Base-by-base conservation (phyloP, 257 asterid species). In the Solanum etuberosum region DNA sequence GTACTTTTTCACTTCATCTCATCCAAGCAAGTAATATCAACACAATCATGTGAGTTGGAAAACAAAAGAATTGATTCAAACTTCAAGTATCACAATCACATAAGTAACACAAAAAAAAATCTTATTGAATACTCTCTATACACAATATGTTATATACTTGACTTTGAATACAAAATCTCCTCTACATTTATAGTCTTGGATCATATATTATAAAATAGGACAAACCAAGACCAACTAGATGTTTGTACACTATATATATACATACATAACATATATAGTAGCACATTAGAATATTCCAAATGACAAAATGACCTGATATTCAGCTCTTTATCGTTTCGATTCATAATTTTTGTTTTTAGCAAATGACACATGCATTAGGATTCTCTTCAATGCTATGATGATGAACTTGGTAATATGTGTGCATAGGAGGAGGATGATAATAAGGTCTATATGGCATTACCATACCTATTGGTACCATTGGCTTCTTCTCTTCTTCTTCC, bases 321-420 rank as follows among this genome's bases (percentile, higher is more conserved):
- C 11, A 20, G 12, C 12, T 2, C 13, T 8, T 8, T 59, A 59
- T 21, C 27, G 3, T 1, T 59, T 21, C 6, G 7, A 61, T 4
- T 61, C 27, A 0, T 57, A 57, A 20, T 57, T 57, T 7, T 20
- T 57, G 2, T 1, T 57, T 57, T 57, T 3, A 96, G 90, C 88
- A 87, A 35, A 96, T 96, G 25, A 84, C 89, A 42, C 98, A 95
- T 10, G 95, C 95, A 65, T 94, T 94, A 1, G 98, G 98, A 86
- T 96, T 92, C 89, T 95, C 99, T 77, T 96, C 99, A 86, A 94
- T 86, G 93, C 95, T 94, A 54, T 51, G 61, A 89, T 90, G 95
- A 67, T 91, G 89, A 86, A 61, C 84, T 21, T 90, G 89, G 89
- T 91, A 88, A 67, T 25, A 42, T 63, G 61, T 80, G 5, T 38